Evolutionary conservation across 2,329 filamentous ascomycete species (phyloP).

Genomic region (Penicillium crustosum): DNA sequence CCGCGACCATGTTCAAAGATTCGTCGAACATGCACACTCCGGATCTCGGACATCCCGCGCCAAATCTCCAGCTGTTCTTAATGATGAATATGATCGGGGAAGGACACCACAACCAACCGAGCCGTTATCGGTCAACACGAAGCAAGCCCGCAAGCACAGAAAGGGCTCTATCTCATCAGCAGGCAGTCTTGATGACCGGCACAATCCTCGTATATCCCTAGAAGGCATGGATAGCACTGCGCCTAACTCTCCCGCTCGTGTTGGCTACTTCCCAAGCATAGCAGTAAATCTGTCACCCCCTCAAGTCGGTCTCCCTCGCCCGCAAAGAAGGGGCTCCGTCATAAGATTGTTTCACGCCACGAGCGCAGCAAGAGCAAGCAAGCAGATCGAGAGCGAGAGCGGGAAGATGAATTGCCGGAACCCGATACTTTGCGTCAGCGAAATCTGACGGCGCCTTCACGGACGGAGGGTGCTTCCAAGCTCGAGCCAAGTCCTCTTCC

Average conservation of each 20-base stretch:
- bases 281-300: slow-evolving; percentile 63
- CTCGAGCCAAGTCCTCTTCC: slow-evolving; percentile 33
- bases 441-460: slow-evolving; percentile 15
- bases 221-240: slow-evolving; percentile 49
- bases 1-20: slow-evolving; percentile 10
- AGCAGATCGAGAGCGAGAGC: slow-evolving; percentile 31
- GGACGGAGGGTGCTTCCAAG: slow-evolving; percentile 17
- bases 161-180: slow-evolving; percentile 56
- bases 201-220: slow-evolving; percentile 38
- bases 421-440: slow-evolving; percentile 19
- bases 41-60: slow-evolving; percentile 7
- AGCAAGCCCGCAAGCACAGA: slow-evolving; percentile 45
- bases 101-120: slow-evolving; percentile 8
- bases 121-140: slow-evolving; percentile 9
- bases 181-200: slow-evolving; percentile 40
- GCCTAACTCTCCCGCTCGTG: slow-evolving; percentile 39
- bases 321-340: slow-evolving; percentile 54
- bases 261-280: slow-evolving; percentile 57
- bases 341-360: slow-evolving; percentile 43
- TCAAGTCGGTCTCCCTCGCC: slow-evolving; percentile 66
- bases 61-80: slow-evolving; percentile 8
- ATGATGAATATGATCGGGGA: background rate
- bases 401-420: slow-evolving; percentile 23
- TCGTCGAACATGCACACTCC: slow-evolving; percentile 6
- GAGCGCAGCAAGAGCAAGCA: slow-evolving; percentile 41